Percentiles rank a stretch among this genome's conserved stretches.
Conservation (phyloP, 2,329 filamentous ascomycete genomes). For the Grosmannia huntii region DNA sequence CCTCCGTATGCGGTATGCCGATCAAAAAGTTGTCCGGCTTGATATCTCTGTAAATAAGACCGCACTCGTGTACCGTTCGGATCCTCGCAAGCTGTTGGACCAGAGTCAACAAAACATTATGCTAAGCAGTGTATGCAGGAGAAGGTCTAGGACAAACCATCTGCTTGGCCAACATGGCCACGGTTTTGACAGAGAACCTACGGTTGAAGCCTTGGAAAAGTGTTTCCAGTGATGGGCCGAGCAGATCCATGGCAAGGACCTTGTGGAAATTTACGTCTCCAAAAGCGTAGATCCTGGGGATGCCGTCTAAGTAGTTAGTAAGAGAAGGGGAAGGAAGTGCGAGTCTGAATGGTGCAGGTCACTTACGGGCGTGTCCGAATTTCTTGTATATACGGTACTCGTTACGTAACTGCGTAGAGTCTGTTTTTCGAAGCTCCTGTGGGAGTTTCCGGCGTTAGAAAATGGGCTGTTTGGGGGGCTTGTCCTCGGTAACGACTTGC, state of each 20-base stretch:
- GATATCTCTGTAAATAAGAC: slow-evolving; percentile 96
- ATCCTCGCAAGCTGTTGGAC: slow-evolving; percentile 66
- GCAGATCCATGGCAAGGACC: slow-evolving; percentile 12
- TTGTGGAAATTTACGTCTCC: slow-evolving; percentile 13
- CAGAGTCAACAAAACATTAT: neutral
- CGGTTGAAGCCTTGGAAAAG: slow-evolving; percentile 7
- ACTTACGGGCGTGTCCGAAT: slow-evolving; percentile 5
- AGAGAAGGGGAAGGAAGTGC: neutral
- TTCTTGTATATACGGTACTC: slow-evolving; percentile 13
- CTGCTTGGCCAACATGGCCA: slow-evolving; percentile 11
- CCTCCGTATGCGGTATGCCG: slow-evolving; percentile 76
- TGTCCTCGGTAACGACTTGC: slow-evolving; percentile 2
- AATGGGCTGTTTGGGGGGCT: neutral
- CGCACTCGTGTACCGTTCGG: slow-evolving; percentile 90
- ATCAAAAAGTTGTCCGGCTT: slow-evolving; percentile 99
- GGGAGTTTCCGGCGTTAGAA: neutral
- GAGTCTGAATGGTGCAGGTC: neutral
- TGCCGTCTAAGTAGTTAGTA: slow-evolving; percentile 5
- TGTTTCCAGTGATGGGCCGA: slow-evolving; percentile 10
- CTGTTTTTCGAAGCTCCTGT: slow-evolving; percentile 11
- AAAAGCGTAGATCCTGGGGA: slow-evolving; percentile 10
- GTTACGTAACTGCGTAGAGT: slow-evolving; percentile 12
- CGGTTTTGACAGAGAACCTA: slow-evolving; percentile 9
- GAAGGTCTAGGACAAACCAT: slow-evolving; percentile 7
- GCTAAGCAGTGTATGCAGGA: neutral